Conservation (phyloP, 73 alveolate genomes). For the Strombidium stylifer region DNA sequence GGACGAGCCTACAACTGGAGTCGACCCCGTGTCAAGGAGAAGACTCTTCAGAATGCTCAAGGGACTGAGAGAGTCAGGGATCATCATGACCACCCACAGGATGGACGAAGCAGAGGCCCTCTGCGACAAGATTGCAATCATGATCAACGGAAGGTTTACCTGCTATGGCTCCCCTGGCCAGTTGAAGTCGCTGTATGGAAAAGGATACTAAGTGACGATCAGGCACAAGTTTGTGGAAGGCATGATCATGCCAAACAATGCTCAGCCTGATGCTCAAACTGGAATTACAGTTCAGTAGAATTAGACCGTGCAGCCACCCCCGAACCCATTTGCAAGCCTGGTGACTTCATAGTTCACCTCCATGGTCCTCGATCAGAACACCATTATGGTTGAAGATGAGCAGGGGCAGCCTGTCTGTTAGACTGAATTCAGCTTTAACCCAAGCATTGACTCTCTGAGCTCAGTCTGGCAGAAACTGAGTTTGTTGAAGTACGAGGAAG, state of each 20-base stretch:
- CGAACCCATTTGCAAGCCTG: no score
- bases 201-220: conserved; percentile 53
- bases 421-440: no score
- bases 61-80: conserved; percentile 40
- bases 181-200: conserved; percentile 49
- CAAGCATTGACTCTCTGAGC: no score
- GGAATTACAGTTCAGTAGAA: no score
- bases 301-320: no score
- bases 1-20: conserved; percentile 86
- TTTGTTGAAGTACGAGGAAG: conserved; percentile 9
- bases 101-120: conserved; percentile 91
- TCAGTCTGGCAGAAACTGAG: no score
- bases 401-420: no score
- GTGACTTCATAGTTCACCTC: neutral
- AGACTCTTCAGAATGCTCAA: conserved; percentile 69
- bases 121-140: conserved; percentile 53
- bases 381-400: no score
- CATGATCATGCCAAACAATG: no score
- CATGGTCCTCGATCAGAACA: no score
- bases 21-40: conserved; percentile 75
- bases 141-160: conserved; percentile 39
- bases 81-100: conserved; percentile 86
- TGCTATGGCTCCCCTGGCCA: conserved; percentile 35
- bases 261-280: no score
- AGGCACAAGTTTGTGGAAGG: no score